Base-by-base conservation (phyloP, 2,329 filamentous ascomycete species). In the Aspergillus spinulosporus region DNA sequence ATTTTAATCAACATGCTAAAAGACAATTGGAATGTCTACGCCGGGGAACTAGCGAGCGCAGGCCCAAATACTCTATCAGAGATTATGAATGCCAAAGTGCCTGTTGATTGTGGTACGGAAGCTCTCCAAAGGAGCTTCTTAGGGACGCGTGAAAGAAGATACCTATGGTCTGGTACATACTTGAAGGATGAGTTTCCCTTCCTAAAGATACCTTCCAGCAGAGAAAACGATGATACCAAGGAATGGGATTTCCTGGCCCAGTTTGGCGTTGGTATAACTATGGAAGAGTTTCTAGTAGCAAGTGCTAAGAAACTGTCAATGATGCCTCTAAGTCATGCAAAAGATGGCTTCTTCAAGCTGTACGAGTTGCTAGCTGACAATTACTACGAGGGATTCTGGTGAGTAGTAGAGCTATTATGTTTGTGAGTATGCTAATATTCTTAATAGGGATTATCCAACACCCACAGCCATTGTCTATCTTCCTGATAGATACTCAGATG, bases 31-130 rank as follows among this genome's bases (percentile, higher is more conserved):
- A 29, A 44, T 12, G 31, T 14, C 1, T 43, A 44, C 11, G 15
- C 11, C 2, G 29, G n/a, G 11, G 37, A 43, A 7, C 3, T 52
- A 11, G 12, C 48, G 3, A 32, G 31, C 4, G 26, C 48, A 14
- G 9, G 39, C 5, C 28, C 29, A 4, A 11, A 12, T 11, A 52
- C 34, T 31, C 2, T 40, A 14, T 26, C 42, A 31, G 29, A 7
- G 39, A 58, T 54, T n/a, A 37, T 12, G n/a, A 32, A 34, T 7
- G 39, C 39, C 28, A 7, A 11, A 11, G 49, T 51, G n/a, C 49
- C 29, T 7, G 39, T 43, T 34, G 29, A 36, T 26, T 51, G 28
- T 51, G 49, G 39, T 15, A 43, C 37, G 4, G 2, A 32, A 5
- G 7, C 32, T 12, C 39, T 43, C 3, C 4, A n/a, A 6, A 9